Percentiles rank a stretch among this genome's conserved stretches.
Conservation (phyloP, 2,329 filamentous ascomycete genomes). For the Aspergillus sp. region DNA sequence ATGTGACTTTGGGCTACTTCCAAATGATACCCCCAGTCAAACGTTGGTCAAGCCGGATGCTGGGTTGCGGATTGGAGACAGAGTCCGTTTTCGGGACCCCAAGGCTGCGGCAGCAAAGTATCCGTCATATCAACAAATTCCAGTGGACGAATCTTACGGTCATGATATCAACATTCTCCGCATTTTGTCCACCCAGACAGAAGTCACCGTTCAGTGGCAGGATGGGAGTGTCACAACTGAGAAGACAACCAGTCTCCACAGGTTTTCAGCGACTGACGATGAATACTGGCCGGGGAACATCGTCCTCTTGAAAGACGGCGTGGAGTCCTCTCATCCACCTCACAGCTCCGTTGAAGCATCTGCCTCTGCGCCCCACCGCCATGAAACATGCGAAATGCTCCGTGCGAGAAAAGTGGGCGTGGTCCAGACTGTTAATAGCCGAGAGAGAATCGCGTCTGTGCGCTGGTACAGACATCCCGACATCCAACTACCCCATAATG, state of each 20-base stretch:
- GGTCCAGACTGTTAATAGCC: conserved; percentile 55
- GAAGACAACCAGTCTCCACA: conserved; percentile 41
- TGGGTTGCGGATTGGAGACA: conserved; percentile 45
- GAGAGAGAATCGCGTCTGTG: conserved; percentile 56
- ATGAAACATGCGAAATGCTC: conserved; percentile 7
- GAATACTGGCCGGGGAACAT: conserved; percentile 60
- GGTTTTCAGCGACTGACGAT: conserved; percentile 40
- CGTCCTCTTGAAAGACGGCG: conserved; percentile 47
- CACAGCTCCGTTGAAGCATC: too few relatives aligned
- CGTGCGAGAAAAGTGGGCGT: conserved; percentile 53
- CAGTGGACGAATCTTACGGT: conserved; percentile 49
- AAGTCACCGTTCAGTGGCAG: conserved; percentile 59
- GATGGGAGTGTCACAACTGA: conserved; percentile 53
- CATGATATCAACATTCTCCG: conserved; percentile 60
- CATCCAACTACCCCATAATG: conserved; percentile 34
- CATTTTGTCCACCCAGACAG: conserved; percentile 49
- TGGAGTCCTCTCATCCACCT: conserved; percentile 17
- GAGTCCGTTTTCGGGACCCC: conserved; percentile 57
- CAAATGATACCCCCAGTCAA: conserved; percentile 5
- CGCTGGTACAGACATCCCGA: conserved; percentile 51
- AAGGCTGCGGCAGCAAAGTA: conserved; percentile 54
- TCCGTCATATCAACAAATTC: conserved; percentile 45
- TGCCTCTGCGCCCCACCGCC: background rate
- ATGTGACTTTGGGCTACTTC: conserved; percentile 24
- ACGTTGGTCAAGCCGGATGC: conserved; percentile 18